Base-by-base conservation (phyloP, 495 filamentous ascomycete genomes). In the Neurospora sp. region DNA sequence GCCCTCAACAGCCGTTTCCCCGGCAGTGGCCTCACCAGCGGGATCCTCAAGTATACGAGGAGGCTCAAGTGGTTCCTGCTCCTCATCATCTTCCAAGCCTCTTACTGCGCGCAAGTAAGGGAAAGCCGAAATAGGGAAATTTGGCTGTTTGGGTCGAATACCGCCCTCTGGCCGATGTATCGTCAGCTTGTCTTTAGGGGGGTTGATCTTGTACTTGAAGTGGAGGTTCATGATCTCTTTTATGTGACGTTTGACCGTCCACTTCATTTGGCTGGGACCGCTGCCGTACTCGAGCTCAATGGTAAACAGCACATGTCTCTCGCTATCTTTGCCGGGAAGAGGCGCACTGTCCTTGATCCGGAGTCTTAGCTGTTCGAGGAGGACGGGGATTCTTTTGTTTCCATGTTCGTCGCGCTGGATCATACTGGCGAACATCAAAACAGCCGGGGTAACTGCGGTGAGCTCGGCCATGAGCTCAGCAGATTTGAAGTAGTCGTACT, bases 271-370 rank as follows among this genome's bases (percentile, higher is more conserved):
- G 37, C 94, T 97, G 72, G 95, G 89, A 4, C 96, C 96, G 78
- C 91, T 98, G 6, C 96, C 96, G 82, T 99, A 99, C 80, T 99
- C 96, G 54, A 99, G 83, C 73, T 97, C 93, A 69, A 99, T 94
- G 39, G 91, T 89, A 79, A 99, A 97, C 5, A 94, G 86, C 75
- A 92, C 86, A 82, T 98, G 96, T 23, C 94, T 87, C 80, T 95
- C 93, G 73, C 89, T 91, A 23, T 89, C 83, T 70, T 83, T 85
- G 73, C 82, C 84, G n/a, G 82, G 88, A 46, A 88, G 86, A n/a
- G 88, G 88, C 6, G 81, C 78, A 77, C 92, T 96, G 77, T 97
- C 93, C 14, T 88, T 90, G 48, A 99, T 91, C 18, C 89, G 88
- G 70, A 99, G 87, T 78, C 97, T 97, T 70, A 99, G 86, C 82